Evolutionary conservation across 2,329 filamentous ascomycete genomes (phyloP).

Genomic region (Trichoderma breve): DNA sequence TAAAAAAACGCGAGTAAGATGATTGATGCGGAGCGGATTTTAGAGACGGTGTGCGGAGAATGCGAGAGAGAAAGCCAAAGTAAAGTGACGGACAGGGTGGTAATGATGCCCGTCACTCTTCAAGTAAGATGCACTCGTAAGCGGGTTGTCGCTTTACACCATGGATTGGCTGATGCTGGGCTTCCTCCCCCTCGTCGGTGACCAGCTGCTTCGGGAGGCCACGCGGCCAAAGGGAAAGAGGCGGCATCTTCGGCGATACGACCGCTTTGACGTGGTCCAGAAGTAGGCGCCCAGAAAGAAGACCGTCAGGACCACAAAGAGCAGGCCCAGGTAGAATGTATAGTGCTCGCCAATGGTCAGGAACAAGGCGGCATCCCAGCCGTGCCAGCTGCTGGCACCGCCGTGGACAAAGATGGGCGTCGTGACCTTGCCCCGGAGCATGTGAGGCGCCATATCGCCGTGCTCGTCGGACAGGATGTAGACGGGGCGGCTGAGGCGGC

Average conservation of each 20-base stretch:
- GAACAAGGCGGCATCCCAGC: conserved; percentile 27
- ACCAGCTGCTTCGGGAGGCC: conserved; percentile 15
- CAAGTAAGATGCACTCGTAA: neutral
- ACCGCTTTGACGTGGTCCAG: conserved; percentile 7
- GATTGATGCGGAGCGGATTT: neutral
- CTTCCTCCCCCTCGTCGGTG: conserved; percentile 16
- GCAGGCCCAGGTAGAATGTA: conserved; percentile 14
- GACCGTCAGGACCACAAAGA: conserved; percentile 15
- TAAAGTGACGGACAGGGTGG: neutral
- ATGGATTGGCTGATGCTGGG: conserved; percentile 18
- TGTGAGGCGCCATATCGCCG: conserved; percentile 27
- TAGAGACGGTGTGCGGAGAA: neutral
- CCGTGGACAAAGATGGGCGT: conserved; percentile 28
- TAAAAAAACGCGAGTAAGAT: neutral
- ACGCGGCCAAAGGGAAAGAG: conserved; percentile 17
- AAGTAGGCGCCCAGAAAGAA: conserved; percentile 12
- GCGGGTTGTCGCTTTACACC: neutral
- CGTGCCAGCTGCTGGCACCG: conserved; percentile 30
- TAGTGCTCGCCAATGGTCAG: conserved; percentile 26
- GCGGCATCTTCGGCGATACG: conserved; percentile 15
- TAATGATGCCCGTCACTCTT: neutral
- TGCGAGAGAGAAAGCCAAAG: neutral
- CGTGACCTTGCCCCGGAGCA: conserved; percentile 26
- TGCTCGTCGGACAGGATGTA: conserved; percentile 22
- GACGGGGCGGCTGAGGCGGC: conserved; percentile 11